Conservation (phyloP, 495 filamentous ascomycete species). For the Talaromyces borbonicus region DNA sequence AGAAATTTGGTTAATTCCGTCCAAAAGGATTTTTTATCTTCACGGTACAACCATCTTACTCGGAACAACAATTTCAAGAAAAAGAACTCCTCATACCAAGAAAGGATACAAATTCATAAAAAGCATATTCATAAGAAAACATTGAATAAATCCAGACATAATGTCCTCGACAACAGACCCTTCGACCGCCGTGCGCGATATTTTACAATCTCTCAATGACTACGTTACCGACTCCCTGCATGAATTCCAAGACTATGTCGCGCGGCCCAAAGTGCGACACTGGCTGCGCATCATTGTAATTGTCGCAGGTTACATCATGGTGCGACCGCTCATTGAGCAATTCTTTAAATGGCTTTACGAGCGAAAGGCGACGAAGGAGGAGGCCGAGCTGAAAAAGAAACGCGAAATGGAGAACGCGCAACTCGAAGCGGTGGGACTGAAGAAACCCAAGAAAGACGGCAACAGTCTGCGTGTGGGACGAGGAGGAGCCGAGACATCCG, state of each 20-base stretch:
- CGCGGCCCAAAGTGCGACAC: constrained; percentile 40
- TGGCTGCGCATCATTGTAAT: constrained; percentile 54
- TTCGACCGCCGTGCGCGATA: neutral
- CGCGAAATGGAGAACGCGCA: constrained; percentile 27
- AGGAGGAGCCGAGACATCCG: constrained; percentile 54
- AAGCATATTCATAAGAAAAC: neutral
- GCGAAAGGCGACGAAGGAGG: constrained; percentile 42
- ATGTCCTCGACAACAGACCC: constrained; percentile 1
- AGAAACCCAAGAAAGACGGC: constrained; percentile 52
- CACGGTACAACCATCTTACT: too few species aligned
- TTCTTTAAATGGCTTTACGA: constrained; percentile 46
- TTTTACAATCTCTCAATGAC: constrained; percentile 14
- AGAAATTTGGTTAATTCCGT: too few species aligned
- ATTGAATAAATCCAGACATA: too few species aligned
- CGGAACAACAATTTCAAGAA: too few species aligned
- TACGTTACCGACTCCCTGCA: constrained; percentile 16
- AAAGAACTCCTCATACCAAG: too few species aligned
- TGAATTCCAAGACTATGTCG: constrained; percentile 20
- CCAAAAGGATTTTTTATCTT: too few species aligned
- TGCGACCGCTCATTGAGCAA: constrained; percentile 55
- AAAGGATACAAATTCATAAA: neutral
- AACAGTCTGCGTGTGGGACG: constrained; percentile 50
- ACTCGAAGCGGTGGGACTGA: constrained; percentile 39
- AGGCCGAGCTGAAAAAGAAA: constrained; percentile 29
- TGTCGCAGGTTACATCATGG: constrained; percentile 50